Conservation (phyloP, 1,139 yeast species). For the Debaryomyces fabryi region DNA sequence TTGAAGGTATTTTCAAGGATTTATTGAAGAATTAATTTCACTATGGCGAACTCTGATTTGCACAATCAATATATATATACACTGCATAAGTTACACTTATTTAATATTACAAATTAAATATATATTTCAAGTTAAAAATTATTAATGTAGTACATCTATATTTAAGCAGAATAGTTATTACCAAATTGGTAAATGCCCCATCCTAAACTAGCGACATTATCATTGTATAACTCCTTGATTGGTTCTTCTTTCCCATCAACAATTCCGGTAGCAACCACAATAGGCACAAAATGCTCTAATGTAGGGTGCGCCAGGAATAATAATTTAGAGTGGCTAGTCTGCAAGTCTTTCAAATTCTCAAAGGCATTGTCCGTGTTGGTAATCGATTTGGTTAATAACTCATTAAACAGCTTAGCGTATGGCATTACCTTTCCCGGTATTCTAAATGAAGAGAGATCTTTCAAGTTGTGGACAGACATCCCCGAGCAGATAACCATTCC, state of each 20-base stretch:
- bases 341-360: constrained; percentile 33
- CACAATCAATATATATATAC: constrained; percentile 4
- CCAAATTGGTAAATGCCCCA: constrained; percentile 68
- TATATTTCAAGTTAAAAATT: constrained; percentile 1
- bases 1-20: constrained; percentile 38
- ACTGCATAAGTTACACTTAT: constrained; percentile 7
- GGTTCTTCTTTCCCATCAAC: constrained; percentile 31
- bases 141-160: not conserved
- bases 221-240: constrained; percentile 50
- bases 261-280: constrained; percentile 69
- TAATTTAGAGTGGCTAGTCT: constrained; percentile 33
- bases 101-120: constrained; percentile 5
- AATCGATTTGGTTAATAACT: constrained; percentile 41
- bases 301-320: constrained; percentile 69
- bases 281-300: constrained; percentile 71
- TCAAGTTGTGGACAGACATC: constrained; percentile 75
- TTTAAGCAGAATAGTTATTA: constrained; percentile 10
- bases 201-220: constrained; percentile 52
- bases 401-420: constrained; percentile 55
- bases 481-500: constrained; percentile 67
- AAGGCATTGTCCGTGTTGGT: constrained; percentile 25
- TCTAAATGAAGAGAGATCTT: constrained; percentile 45
- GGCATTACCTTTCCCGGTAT: constrained; percentile 36
- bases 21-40: constrained; percentile 33
- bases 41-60: not conserved